Evolutionary conservation across 768 basidiomycete genomes (phyloP).

Genomic region (Hysterangium stoloniferum): DNA sequence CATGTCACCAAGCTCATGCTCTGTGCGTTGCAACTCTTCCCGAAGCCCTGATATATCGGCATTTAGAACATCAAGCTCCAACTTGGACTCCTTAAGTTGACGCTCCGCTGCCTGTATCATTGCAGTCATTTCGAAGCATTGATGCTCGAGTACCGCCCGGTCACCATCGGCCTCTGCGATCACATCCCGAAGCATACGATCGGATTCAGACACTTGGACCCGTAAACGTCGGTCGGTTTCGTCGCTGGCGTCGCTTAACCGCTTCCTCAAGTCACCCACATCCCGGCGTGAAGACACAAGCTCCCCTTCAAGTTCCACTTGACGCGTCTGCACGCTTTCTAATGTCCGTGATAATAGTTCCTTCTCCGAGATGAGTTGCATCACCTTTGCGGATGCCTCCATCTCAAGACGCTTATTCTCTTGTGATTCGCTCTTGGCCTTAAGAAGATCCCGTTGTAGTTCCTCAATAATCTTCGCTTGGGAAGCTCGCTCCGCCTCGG

Average conservation of each 20-base stretch:
- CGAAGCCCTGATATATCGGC: constrained; percentile 62
- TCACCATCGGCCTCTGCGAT: constrained; percentile 92
- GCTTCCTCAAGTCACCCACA: constrained; percentile 60
- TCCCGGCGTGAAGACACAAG: constrained; percentile 64
- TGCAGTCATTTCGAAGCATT: constrained; percentile 66
- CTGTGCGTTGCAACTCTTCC: constrained; percentile 65
- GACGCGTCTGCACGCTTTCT: constrained; percentile 66
- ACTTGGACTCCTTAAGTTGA: constrained; percentile 54
- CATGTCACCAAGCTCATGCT: constrained; percentile 62
- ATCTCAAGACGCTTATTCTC: constrained; percentile 62
- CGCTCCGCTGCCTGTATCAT: constrained; percentile 52
- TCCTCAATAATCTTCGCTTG: constrained; percentile 52
- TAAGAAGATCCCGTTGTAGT: constrained; percentile 54
- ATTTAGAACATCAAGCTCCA: constrained; percentile 54
- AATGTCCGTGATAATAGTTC: constrained; percentile 60
- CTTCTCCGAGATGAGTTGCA: constrained; percentile 66
- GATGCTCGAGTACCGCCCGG: constrained; percentile 84
- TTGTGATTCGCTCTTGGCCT: constrained; percentile 54
- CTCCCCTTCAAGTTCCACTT: constrained; percentile 70
- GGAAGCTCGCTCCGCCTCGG: constrained; percentile 34
- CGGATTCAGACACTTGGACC: constrained; percentile 62
- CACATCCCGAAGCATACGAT: constrained; percentile 71
- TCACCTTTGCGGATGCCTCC: constrained; percentile 54
- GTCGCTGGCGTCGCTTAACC: constrained; percentile 55
- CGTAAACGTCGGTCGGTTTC: constrained; percentile 77